A percentile compares a stretch with the other conserved stretches of the same genome.
These are phyloP conservation scores for Ceratonia siliqua DNA, from an alignment of 306 rosid species.

Conservation along the genomic window DNA sequence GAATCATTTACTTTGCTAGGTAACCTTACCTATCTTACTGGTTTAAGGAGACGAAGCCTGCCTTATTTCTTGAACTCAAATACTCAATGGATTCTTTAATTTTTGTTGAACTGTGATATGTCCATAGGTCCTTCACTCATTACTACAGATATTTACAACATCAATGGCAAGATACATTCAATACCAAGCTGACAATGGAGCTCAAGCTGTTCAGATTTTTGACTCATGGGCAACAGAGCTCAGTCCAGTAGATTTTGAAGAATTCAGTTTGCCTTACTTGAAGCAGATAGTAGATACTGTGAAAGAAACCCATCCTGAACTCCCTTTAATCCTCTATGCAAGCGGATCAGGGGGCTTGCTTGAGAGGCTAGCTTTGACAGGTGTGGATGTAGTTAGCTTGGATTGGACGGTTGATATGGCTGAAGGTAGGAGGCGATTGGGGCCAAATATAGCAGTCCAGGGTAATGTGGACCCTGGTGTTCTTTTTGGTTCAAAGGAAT, in stretches of 20 bases:
- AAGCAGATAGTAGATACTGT: slow-evolving; percentile 85
- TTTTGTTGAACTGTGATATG: slow-evolving; percentile 29
- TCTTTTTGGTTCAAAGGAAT: slow-evolving; percentile 88
- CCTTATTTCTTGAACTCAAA: not conserved
- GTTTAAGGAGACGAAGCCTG: not conserved
- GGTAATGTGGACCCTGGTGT: slow-evolving; percentile 98
- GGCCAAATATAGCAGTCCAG: slow-evolving; percentile 81
- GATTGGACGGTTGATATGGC: slow-evolving; percentile 99
- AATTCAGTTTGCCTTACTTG: slow-evolving; percentile 90
- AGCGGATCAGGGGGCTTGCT: slow-evolving; percentile 98
- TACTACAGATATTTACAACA: slow-evolving; percentile 76
- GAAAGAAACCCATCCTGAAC: slow-evolving; percentile 77
- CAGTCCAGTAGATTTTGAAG: slow-evolving; percentile 94
- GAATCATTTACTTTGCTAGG: not conserved
- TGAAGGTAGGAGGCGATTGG: slow-evolving; percentile 84
- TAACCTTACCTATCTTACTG: not conserved
- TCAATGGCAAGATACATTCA: slow-evolving; percentile 86
- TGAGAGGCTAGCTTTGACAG: slow-evolving; percentile 83
- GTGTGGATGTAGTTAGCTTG: slow-evolving; percentile 92
- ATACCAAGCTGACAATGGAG: slow-evolving; percentile 94
- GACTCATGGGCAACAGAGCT: slow-evolving; percentile 97
- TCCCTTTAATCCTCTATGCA: slow-evolving; percentile 92
- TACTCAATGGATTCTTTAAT: not conserved
- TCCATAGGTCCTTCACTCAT: slow-evolving; percentile 78
- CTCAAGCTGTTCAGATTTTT: slow-evolving; percentile 96